These are phyloP conservation scores for Ophiostoma novo-ulmi DNA, from an alignment of 2,329 filamentous ascomycete genomes.

Conservation along the genomic window DNA sequence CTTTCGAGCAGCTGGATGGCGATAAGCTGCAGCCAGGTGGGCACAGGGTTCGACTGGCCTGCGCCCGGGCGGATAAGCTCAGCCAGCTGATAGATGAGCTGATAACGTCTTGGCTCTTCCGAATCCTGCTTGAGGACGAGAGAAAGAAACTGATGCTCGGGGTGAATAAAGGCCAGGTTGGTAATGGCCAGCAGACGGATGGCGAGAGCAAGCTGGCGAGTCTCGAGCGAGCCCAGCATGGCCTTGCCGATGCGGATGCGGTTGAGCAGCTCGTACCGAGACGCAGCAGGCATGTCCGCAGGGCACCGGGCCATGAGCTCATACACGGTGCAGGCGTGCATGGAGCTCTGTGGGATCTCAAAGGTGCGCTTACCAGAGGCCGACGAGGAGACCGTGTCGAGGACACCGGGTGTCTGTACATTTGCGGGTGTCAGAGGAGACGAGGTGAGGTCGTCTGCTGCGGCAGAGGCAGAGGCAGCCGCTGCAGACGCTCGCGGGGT, in stretches of 20 bases:
- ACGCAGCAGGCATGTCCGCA: constrained; percentile 62
- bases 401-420: constrained; percentile 37
- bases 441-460: constrained; percentile 44
- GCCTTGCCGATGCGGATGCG: constrained; percentile 80
- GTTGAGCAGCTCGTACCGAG: constrained; percentile 79
- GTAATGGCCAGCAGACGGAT: constrained; percentile 81
- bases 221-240: constrained; percentile 58
- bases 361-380: constrained; percentile 52
- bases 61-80: constrained; percentile 83
- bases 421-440: constrained; percentile 36
- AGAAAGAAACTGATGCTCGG: constrained; percentile 75
- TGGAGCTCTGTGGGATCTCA: constrained; percentile 57
- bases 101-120: constrained; percentile 82
- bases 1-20: constrained; percentile 78
- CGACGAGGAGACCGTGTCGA: constrained; percentile 35
- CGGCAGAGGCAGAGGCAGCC: constrained; percentile 32
- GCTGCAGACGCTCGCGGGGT: constrained; percentile 31
- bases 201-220: constrained; percentile 69
- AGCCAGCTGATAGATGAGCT: constrained; percentile 86
- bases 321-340: constrained; percentile 50
- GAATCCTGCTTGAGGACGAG: constrained; percentile 81
- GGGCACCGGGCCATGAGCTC: constrained; percentile 54
- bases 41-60: constrained; percentile 50
- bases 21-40: constrained; percentile 73
- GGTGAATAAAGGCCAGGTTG: constrained; percentile 85